Base-by-base conservation (phyloP, 495 filamentous ascomycete species). In the Platismatia glauca region DNA sequence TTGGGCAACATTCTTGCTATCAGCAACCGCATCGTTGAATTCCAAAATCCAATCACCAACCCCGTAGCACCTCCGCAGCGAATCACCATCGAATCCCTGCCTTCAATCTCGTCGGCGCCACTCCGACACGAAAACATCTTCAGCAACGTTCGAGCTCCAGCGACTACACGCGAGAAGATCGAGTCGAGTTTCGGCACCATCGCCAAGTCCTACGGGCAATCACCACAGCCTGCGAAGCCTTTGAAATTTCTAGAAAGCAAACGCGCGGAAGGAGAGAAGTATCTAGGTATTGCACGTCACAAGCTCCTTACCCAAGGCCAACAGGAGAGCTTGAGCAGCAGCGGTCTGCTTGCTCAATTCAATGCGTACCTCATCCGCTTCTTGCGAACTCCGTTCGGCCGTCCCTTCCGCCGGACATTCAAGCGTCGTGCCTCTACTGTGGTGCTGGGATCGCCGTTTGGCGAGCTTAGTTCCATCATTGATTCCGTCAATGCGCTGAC, bases 401-500 rank as follows among this genome's bases (percentile, higher is more conserved):
- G 73, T 60, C 80, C 84, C 3, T 89, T 97, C 69, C 82, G 88
- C 38, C 84, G 86, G 70, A 82, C 82, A 8, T 89, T 93, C 71
- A 73, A 77, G 24, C 81, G 84, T 27, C 82, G 79, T 7, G 73
- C 88, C 16, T 76, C 77, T 2, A 76, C 78, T 35, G 81, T 86
- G 27, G 83, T 95, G 13, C 78, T 89, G 22, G 90, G 89, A 37
- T 69, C 77, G 8, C 90, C 90, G 0, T 82, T 85, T 62, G 84
- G 85, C 20, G 82, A 85, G 68, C 71, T 85, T 3, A 81, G 78
- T 59, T 71, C 83, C 24, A 85, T 91, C 64, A 70, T 88, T 57
- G 84, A 91, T 69, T 88, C 90, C 11, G 81, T 86, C 39, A 82
- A 85, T 61, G 83, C 86, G 1, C 74, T 97, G 44, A 81, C 83